Base-by-base conservation (phyloP, 1,284 basidiomycete species). In the Microstroma glucosiphilum region DNA sequence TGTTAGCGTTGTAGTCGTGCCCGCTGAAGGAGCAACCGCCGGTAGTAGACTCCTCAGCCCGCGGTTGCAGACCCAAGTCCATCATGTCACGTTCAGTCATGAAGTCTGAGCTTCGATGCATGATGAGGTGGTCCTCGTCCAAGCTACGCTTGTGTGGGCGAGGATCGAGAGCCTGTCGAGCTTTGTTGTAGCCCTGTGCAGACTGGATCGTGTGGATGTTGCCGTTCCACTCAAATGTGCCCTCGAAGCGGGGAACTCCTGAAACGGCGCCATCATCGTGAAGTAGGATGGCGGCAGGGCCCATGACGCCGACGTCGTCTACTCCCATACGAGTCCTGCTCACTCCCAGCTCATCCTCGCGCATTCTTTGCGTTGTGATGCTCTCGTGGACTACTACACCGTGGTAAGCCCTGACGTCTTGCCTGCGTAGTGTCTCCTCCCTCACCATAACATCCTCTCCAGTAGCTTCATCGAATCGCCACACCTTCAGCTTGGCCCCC, bases 51-150 rank as follows among this genome's bases (percentile, higher is more conserved):
- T 40, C 17, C n/a, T 17, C 42, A 15, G 57, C 54, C 7, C 12
- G 1, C 25, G 25, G 48, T 6, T 12, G 30, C 42, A 54, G 57
- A 43, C 54, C 54, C 15, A 61, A 30, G 1, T 19, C 23, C 21
- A 37, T 30, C 40, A 54, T 26, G 46, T 40, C n/a, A 30, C 51
- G 46, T 19, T 65, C 58, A 46, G 57, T 61, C 19, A 63, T 57
- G 42, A 73, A 63, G 66, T 75, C 73, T 1, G 69, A 72, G 40
- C 67, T 64, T 55, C 73, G 68, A 46, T 75, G 70, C 9, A 75
- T 58, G 37, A 75, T 40, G 58, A 71, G 62, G 19, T 61, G 59
- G 25, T 61, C 64, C 0, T 41, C 26, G 26, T 65, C 60, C 6
- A 62, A 12, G 13, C 60, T 59, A 25, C 69, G 66, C n/a, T 62